These are phyloP conservation scores for Nicotiana undulata DNA, from an alignment of 257 asterid species.

Conservation along the genomic window DNA sequence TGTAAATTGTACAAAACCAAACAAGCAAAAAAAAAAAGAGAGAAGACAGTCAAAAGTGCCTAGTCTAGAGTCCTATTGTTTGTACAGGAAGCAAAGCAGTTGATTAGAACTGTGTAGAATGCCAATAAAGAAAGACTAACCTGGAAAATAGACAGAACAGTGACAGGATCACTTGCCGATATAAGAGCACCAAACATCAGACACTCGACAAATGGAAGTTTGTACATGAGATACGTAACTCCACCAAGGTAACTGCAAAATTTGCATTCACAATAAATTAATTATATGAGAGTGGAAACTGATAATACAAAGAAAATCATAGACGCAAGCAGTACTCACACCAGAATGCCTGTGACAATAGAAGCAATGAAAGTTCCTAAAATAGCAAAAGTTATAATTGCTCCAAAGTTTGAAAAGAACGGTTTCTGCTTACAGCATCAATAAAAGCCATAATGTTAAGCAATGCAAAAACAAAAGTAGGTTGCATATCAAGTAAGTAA, in stretches of 20 bases:
- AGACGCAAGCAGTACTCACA: conserved; percentile 47
- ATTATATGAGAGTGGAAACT: neutral
- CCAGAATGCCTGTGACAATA: conserved; percentile 81
- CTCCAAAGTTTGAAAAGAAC: conserved; percentile 96
- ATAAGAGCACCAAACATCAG: conserved; percentile 99
- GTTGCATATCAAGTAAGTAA: neutral
- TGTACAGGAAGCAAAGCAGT: neutral
- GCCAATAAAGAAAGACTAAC: conserved; percentile 20
- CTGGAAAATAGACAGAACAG: conserved; percentile 97
- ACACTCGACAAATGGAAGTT: conserved; percentile 90
- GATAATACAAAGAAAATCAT: conserved; percentile 1
- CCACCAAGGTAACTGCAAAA: conserved; percentile 86
- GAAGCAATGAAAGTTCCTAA: conserved; percentile 89
- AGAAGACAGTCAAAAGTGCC: neutral
- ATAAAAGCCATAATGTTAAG: neutral
- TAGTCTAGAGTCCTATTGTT: too few relatives aligned
- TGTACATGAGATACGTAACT: conserved; percentile 68
- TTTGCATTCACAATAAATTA: conserved; percentile 10
- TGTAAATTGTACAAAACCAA: conserved; percentile 1
- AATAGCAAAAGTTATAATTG: conserved; percentile 86
- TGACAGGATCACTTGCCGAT: conserved; percentile 98
- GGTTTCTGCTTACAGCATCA: conserved; percentile 70
- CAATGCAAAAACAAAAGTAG: neutral
- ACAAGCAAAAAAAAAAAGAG: neutral
- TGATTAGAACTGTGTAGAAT: neutral